Conservation (phyloP, 345 rosid species). For the Fremontodendron californicum region DNA sequence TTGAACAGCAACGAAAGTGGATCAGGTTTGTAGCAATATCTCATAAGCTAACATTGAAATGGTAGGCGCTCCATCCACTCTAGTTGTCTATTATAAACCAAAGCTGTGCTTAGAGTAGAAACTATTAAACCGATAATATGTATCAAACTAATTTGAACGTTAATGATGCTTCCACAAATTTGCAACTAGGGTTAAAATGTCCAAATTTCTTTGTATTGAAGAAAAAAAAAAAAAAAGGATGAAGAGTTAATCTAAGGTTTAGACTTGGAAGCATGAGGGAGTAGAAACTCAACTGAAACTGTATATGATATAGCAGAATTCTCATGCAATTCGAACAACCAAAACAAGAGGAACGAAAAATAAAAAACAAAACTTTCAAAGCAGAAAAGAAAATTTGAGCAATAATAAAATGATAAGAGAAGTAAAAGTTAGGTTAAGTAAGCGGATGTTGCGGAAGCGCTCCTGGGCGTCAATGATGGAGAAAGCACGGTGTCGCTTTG, state of each 20-base stretch:
- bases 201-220: neutral
- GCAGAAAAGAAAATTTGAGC: neutral
- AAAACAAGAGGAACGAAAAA: neutral
- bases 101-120: neutral
- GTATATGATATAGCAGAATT: neutral
- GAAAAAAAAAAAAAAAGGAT: neutral
- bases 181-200: neutral
- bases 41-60: neutral
- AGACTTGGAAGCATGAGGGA: neutral
- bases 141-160: neutral
- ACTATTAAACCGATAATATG: neutral
- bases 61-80: neutral
- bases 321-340: neutral
- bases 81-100: neutral
- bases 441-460: conserved; percentile 83
- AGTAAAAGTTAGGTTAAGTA: conserved; percentile 46
- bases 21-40: neutral
- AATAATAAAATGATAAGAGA: neutral
- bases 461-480: too few relatives aligned
- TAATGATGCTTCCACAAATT: neutral
- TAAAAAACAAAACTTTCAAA: neutral
- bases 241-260: neutral
- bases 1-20: neutral
- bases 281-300: neutral
- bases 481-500: too few relatives aligned